These are phyloP conservation scores for Malassezia furfur DNA, from an alignment of 1,284 basidiomycete genomes.

Conservation along the genomic window DNA sequence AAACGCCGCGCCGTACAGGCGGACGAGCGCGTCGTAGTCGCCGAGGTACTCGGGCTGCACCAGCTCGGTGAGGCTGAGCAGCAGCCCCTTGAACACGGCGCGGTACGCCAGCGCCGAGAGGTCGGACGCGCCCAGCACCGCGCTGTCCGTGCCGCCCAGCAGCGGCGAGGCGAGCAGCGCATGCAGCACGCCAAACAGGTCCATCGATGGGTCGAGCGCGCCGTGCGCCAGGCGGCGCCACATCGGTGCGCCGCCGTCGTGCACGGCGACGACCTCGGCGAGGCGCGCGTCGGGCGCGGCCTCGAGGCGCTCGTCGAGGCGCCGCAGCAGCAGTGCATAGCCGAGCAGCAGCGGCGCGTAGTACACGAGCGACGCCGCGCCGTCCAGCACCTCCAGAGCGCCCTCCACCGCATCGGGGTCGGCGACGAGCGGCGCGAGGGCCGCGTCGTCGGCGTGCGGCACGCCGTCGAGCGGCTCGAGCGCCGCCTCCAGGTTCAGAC, in stretches of 20 bases:
- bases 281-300: slow-evolving; percentile 18
- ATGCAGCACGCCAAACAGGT: slow-evolving; percentile 38
- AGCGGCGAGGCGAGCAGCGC: slow-evolving; percentile 40
- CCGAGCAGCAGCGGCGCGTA: slow-evolving; percentile 63
- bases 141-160: slow-evolving; percentile 20
- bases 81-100: slow-evolving; percentile 65
- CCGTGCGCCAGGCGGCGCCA: slow-evolving; percentile 47
- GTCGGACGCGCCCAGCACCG: slow-evolving; percentile 19
- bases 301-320: slow-evolving; percentile 42
- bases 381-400: slow-evolving; percentile 56
- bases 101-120: slow-evolving; percentile 72
- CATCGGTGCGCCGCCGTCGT: slow-evolving; percentile 36
- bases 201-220: slow-evolving; percentile 42
- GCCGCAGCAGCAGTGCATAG: slow-evolving; percentile 64
- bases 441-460: slow-evolving; percentile 4
- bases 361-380: slow-evolving; percentile 54
- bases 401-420: slow-evolving; percentile 21
- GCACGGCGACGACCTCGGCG: slow-evolving; percentile 22
- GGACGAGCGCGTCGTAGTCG: slow-evolving; percentile 59
- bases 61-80: slow-evolving; percentile 62
- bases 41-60: slow-evolving; percentile 57
- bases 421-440: slow-evolving; percentile 15
- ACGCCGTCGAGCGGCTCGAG: slow-evolving; percentile 52
- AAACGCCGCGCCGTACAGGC: slow-evolving; percentile 70
- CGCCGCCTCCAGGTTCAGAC: slow-evolving; percentile 68